Conservation (phyloP, 306 rosid genomes). For the Senna tora region DNA sequence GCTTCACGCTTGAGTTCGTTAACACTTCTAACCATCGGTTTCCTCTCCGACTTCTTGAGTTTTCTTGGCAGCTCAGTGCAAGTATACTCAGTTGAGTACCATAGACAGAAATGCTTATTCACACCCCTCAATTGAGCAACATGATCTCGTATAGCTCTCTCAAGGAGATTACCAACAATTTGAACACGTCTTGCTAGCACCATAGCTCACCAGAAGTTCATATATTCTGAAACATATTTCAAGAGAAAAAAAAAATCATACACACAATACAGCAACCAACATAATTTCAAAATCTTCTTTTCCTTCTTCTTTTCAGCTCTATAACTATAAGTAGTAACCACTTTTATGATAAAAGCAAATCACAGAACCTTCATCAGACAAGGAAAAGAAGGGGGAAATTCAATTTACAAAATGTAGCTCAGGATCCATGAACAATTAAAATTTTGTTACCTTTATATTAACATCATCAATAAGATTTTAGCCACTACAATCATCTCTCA, state of each 20-base stretch:
- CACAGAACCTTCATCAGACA: no score
- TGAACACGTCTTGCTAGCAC: constrained; percentile 49
- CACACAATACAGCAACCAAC: neutral
- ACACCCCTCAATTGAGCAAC: neutral
- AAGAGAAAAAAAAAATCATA: neutral
- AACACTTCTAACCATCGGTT: constrained; percentile 56
- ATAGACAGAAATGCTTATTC: constrained; percentile 21
- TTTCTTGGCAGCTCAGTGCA: constrained; percentile 44
- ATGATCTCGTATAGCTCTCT: constrained; percentile 32
- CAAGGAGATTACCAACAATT: constrained; percentile 33
- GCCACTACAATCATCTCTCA: no score
- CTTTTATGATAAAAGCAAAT: no score
- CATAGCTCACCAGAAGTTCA: constrained; percentile 26
- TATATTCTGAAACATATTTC: constrained; percentile 18
- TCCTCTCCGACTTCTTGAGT: constrained; percentile 59
- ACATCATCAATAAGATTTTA: no score
- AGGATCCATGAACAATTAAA: no score
- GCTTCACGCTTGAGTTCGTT: constrained; percentile 66
- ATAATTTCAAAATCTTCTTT: neutral
- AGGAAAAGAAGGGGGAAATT: no score
- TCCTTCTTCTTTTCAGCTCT: neutral
- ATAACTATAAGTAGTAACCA: no score
- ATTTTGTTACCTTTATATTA: no score
- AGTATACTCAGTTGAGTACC: constrained; percentile 41
- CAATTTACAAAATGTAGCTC: no score